Evolutionary conservation across 176 grass and related monocot genomes (phyloP).

Genomic region (Echinochloa phyllopogon): DNA sequence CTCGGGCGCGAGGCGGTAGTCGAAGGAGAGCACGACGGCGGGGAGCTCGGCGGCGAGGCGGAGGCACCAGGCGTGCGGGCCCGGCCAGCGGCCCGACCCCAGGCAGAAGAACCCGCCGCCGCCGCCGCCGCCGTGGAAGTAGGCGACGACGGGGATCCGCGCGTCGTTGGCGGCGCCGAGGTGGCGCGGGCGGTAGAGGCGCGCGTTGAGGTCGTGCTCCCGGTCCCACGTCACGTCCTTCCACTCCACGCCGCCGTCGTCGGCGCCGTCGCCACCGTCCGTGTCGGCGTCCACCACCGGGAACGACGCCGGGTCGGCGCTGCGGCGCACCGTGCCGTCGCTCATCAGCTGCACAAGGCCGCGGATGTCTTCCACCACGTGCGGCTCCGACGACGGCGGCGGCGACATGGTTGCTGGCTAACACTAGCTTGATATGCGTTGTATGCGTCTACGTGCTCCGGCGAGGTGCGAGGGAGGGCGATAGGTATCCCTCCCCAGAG

Average conservation of each 20-base stretch:
- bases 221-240: conserved; percentile 43
- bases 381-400: background rate
- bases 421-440: background rate
- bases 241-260: conserved; percentile 46
- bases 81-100: conserved; percentile 47
- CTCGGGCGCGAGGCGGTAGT: conserved; percentile 66
- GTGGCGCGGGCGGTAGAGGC: conserved; percentile 38
- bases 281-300: background rate
- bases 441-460: background rate
- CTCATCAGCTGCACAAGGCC: conserved; percentile 42
- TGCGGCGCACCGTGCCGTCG: conserved; percentile 56
- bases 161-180: conserved; percentile 8
- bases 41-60: conserved; percentile 51
- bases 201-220: conserved; percentile 29
- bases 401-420: background rate
- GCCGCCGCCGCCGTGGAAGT: conserved; percentile 58
- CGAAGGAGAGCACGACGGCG: conserved; percentile 37
- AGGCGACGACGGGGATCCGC: conserved; percentile 44
- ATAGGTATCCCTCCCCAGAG: background rate
- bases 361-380: conserved; percentile 48
- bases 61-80: conserved; percentile 45
- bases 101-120: conserved; percentile 42
- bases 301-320: conserved; percentile 7
- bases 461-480: background rate
- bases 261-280: background rate